Evolutionary conservation across 176 grass and related monocot genomes (phyloP).

Genomic region (Triticum aestivum): IWGSC_CS_RefSeq_v2.1 NC_057802.1:293744226-293744725

Average conservation of each 20-base stretch:
- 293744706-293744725: constrained; percentile 14
- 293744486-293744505: neutral
- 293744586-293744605: constrained; percentile 8
- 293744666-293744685: neutral
- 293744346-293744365: neutral
- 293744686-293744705: neutral
- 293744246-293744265: neutral
- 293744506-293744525: neutral
- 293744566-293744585: neutral
- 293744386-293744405: neutral
- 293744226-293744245: constrained; percentile 48
- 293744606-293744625: neutral
- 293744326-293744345: neutral
- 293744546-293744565: neutral
- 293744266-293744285: neutral
- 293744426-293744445: neutral
- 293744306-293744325: neutral
- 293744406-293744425: neutral
- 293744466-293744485: neutral
- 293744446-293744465: neutral
- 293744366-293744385: neutral
- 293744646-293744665: neutral
- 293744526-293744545: neutral
- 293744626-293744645: neutral
- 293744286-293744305: neutral